Percentiles rank a stretch among this genome's conserved stretches.
These are phyloP conservation scores for Phytophthora sojae DNA, from an alignment of 352 stramenopile species.

Conservation along the genomic window DNA sequence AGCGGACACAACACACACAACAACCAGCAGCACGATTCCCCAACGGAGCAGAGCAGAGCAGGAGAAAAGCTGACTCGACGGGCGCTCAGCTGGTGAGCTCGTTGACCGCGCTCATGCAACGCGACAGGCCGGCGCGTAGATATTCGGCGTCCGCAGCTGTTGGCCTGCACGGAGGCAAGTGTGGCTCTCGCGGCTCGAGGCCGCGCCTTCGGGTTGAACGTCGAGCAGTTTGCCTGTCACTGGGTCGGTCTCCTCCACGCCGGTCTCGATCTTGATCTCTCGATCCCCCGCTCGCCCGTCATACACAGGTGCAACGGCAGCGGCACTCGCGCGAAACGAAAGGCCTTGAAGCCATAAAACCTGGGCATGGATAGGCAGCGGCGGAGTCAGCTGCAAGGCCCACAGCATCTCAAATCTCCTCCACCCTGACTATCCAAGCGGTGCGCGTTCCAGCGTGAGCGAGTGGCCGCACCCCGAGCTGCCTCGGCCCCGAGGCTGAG, in stretches of 20 bases:
- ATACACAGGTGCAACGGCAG: background rate
- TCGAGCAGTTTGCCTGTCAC: constrained; percentile 32
- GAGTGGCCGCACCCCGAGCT: background rate
- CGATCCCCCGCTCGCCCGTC: constrained; percentile 5
- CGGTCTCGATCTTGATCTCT: background rate
- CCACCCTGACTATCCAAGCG: constrained; percentile 37
- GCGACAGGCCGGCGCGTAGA: constrained; percentile 21
- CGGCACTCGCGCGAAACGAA: constrained; percentile 14
- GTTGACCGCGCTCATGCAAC: constrained; percentile 26
- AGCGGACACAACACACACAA: constrained; percentile 5
- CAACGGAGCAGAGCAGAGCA: background rate
- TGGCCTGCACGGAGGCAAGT: constrained; percentile 23
- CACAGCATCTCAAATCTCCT: constrained; percentile 41
- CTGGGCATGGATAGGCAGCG: constrained; percentile 37
- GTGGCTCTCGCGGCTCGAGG: constrained; percentile 23
- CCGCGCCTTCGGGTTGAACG: constrained; percentile 21
- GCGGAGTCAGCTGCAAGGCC: constrained; percentile 38
- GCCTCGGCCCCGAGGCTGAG: no score
- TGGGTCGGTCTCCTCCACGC: constrained; percentile 1
- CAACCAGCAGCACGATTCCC: background rate
- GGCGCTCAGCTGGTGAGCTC: constrained; percentile 28
- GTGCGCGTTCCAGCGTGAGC: background rate
- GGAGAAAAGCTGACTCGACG: constrained; percentile 31
- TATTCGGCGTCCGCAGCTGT: constrained; percentile 35
- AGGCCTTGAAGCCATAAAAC: constrained; percentile 40